Base-by-base conservation (phyloP, 2,329 filamentous ascomycete species). In the Paracoccidioides lutzii region DNA sequence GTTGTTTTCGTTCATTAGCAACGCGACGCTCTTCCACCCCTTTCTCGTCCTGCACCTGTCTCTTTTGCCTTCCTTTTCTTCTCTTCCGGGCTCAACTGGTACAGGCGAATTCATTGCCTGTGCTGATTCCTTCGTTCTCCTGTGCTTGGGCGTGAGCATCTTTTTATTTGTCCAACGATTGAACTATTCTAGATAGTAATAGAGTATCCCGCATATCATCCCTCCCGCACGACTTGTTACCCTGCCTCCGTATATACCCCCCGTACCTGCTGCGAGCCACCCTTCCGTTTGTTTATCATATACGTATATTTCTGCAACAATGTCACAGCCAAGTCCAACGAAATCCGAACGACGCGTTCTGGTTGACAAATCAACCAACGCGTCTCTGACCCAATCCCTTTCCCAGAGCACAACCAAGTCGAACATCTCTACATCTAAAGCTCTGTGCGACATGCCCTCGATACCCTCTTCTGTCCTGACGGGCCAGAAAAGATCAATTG, bases 331-430 rank as follows among this genome's bases (percentile, higher is more conserved):
- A 57, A 72, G 66, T 56, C 67, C 69, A 4, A 56, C 66, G 55
- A 70, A 71, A 60, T 66, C 69, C 35, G 66, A 67, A 45, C 64
- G 71, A 62, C 71, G 65, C 49, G 67, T 72, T 53, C 67, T 73
- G 54, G 68, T 71, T 38, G 70, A 73, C 56, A 73, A 72, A 60
- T 66, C 68, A 56, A 58, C 66, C 61, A 73, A 73, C 69, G 67
- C 70, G 66, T 71, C 66, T 59, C 59, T 71, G 46, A 69, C 69
- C 35, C 67, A 67, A 32, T 63, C 64, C 53, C 58, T 53, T 54
- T 62, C 57, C 51, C 64, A 40, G 5, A 37, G 12, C 45, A 40
- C 40, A 14, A n/a, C 35, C 41, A 51, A 58, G 65, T 56, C 61
- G 65, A 45, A 55, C 59, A 28, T 55, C 55, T 12, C 65, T 64